Percentiles rank a stretch among this genome's conserved stretches.
phyloP scores from a whole-genome alignment of 225 moss, liverwort and hornwort genomes.

The Pleurozium schreberi region DNA sequence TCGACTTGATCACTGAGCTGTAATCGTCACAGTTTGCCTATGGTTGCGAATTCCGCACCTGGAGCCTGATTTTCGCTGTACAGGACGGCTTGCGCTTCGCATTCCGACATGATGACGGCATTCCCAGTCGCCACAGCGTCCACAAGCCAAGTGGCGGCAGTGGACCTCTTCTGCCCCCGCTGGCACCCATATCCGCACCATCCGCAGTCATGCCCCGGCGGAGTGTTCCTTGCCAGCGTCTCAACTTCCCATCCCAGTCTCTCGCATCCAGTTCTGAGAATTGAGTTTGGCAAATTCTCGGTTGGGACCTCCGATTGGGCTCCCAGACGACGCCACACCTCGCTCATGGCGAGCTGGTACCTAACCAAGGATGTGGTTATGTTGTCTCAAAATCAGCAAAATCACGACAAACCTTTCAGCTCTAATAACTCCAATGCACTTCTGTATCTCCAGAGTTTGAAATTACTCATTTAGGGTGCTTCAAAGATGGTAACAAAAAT shows the following conservation, averaged over 20 bases:
- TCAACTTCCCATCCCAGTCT: conserved; percentile 32
- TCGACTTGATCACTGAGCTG: not conserved
- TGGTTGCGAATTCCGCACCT: not conserved
- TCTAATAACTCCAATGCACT: not conserved
- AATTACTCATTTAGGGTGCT: not conserved
- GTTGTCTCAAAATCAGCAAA: not conserved
- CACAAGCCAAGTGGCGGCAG: conserved; percentile 52
- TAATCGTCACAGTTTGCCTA: too few species aligned
- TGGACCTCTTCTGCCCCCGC: conserved; percentile 39
- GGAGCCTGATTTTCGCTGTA: not conserved
- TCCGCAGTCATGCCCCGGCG: conserved; percentile 52
- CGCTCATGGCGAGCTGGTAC: conserved; percentile 49
- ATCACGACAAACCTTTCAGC: too few species aligned
- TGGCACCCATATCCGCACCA: conserved; percentile 69
- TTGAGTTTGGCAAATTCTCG: conserved; percentile 53
- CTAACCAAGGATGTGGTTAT: not conserved
- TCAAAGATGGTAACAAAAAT: not conserved
- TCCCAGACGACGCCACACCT: conserved; percentile 41
- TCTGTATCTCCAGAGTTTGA: not conserved
- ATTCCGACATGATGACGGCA: conserved; percentile 45
- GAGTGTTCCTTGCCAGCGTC: conserved; percentile 30
- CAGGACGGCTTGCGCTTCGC: conserved; percentile 30
- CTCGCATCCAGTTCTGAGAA: conserved; percentile 48
- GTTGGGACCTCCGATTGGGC: conserved; percentile 6
- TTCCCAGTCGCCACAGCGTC: conserved; percentile 50